Percentiles rank a stretch among this genome's conserved stretches.
phyloP scores from a whole-genome alignment of 2,329 filamentous ascomycete genomes.

The Myotisia sp. region DNA sequence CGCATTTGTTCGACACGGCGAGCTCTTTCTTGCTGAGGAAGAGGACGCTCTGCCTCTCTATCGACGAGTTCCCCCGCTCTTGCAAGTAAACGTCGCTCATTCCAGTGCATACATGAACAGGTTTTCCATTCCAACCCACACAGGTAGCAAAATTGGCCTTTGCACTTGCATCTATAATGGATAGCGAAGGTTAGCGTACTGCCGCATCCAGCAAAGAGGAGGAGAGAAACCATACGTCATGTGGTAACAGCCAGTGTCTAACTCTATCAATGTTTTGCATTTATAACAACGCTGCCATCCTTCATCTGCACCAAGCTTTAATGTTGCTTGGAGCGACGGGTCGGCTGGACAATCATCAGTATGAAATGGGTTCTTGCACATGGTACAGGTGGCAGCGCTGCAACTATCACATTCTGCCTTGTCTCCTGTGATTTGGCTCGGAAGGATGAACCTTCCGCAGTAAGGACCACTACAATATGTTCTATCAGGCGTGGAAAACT shows the following conservation, averaged over 20 bases:
- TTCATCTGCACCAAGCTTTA: constrained; percentile 50
- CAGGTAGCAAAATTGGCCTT: constrained; percentile 2
- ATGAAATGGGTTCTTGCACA: constrained; percentile 17
- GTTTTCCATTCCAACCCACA: constrained; percentile 3
- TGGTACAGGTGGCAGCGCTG: constrained; percentile 12
- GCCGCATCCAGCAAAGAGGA: too few species aligned
- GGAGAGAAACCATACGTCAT: too few species aligned
- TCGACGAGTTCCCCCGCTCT: constrained; percentile 2
- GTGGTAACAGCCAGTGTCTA: constrained; percentile 21
- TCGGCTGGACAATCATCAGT: constrained; percentile 16
- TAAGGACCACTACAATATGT: constrained; percentile 17
- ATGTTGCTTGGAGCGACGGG: constrained; percentile 17
- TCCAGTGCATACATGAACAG: not conserved
- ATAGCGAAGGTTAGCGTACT: too few species aligned
- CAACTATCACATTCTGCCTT: constrained; percentile 14
- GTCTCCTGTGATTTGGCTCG: constrained; percentile 10
- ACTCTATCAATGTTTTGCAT: constrained; percentile 44
- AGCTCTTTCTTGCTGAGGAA: not conserved
- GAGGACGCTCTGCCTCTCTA: not conserved
- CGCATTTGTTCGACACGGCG: constrained; percentile 1
- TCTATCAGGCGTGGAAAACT: constrained; percentile 14
- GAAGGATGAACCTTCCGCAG: constrained; percentile 18
- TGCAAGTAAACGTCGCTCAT: not conserved
- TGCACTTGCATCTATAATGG: constrained; percentile 3
- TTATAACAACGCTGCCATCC: constrained; percentile 65